Base-by-base conservation (phyloP, 305 asterid genomes). In the Fraxinus angustifolia region DNA sequence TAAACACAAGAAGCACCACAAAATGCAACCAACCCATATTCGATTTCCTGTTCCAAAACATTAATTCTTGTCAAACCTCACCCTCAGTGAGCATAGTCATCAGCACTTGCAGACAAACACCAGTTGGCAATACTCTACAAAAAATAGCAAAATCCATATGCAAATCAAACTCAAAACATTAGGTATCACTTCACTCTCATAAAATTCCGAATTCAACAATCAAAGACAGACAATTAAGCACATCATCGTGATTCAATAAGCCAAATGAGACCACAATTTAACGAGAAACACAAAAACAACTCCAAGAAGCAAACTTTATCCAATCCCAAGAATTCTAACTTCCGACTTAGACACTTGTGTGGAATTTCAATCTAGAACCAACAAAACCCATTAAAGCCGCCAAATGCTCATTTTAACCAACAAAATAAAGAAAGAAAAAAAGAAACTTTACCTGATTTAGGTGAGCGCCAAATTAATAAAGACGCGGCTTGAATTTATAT, bases 41-140 rank as follows among this genome's bases (percentile, higher is more conserved):
- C 79, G 77, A 74, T 60, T 75, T 81, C 70, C 42, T 73, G 82
- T 58, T 10, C n/a, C 77, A 56, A 81, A 80, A 80, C 91, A 80
- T 90, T 83, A 85, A 82, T 48, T 84, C 36, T 50, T 77, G 58
- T 75, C 79, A 84, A 70, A 84, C 72, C 81, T 73, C 86, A 73
- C 67, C 82, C 79, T 42, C 80, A 81, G 38, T 73, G 83, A 81
- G 78, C 62, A 82, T 26, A 77, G 85, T 71, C 58, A 81, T 82
- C 81, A 42, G 70, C 33, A 42, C 81, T 40, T 50, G 38, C 77
- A 73, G 60, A 70, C 60, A 60, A 74, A 75, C 79, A 71, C 79
- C 34, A 40, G 31, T 78, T 36, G 42, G 79, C 60, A 3, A 50
- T 79, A 83, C 75, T 82, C 87, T 82, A 88, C 78, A 83, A 75